Conservation (phyloP, 148 eudicot genomes). For the Spergularia bocconei region DNA sequence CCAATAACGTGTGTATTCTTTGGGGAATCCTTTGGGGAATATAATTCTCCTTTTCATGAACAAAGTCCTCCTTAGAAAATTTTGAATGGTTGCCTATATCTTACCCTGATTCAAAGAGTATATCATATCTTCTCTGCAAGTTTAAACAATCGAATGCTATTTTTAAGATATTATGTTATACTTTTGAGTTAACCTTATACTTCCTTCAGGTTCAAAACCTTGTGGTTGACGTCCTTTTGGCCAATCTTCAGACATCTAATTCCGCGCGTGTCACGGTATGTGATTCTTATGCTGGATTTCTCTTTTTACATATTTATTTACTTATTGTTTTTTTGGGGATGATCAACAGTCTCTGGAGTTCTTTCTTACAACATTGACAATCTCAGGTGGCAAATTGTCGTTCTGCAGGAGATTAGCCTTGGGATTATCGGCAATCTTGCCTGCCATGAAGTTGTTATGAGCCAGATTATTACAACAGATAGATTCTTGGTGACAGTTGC, state of each 20-base stretch:
- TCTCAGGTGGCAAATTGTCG: slow-evolving; percentile 16
- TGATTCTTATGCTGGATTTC: slow-evolving; percentile 6
- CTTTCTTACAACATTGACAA: slow-evolving; percentile 11
- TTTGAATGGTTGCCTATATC: neutral
- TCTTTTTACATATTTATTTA: neutral
- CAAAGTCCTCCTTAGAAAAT: neutral
- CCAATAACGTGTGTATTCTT: neutral
- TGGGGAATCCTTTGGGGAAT: neutral
- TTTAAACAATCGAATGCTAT: neutral
- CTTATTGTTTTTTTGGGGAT: neutral
- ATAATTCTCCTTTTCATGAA: neutral
- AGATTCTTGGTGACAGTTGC: slow-evolving; percentile 61
- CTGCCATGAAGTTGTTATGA: slow-evolving; percentile 69
- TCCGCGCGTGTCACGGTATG: slow-evolving; percentile 75
- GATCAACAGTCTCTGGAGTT: slow-evolving; percentile 10
- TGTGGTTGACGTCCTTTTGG: slow-evolving; percentile 81
- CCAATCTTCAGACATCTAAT: slow-evolving; percentile 57
- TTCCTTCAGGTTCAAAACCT: slow-evolving; percentile 70
- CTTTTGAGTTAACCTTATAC: neutral
- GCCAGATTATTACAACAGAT: slow-evolving; percentile 44
- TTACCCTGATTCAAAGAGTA: neutral
- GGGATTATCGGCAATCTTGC: slow-evolving; percentile 94
- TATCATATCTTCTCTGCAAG: neutral
- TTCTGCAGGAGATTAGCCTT: slow-evolving; percentile 74
- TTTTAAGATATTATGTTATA: neutral